Base-by-base conservation (phyloP, 352 stramenopile species). In the Albugo candida region DNA sequence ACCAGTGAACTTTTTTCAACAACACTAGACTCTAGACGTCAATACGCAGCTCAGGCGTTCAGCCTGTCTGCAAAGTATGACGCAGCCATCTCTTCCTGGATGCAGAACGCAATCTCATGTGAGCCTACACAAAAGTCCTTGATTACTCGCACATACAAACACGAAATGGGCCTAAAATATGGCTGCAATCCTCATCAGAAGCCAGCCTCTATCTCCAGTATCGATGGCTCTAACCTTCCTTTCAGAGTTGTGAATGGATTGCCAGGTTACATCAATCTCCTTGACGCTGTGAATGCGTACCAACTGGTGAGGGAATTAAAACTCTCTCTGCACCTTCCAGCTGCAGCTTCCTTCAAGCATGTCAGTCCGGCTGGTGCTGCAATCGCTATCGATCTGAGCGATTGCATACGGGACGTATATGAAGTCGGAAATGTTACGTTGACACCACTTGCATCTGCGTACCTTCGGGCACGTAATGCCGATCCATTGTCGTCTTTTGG, bases 101-200 rank as follows among this genome's bases (percentile, higher is more conserved):
- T 98, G 61, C 89, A 93, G 44, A 72, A 83, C 31, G 69, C 98
- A 66, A 62, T 98, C 17, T 10, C 24, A 31, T 31, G 24, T 31
- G 24, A 31, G 8, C 70, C 70, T 47, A 59, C 70, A 13, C 49
- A 60, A 3, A 63, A 71, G 11, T 63, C 69, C 8, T 73, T 92
- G 1, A 79, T 93, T 39, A 91, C 93, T 14, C 84, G 93, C 48
- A 76, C 97, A 21, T 99, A 99, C 80, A 83, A 95, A 65, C 84
- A 93, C 46, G 86, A 97, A 67, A 82, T 86, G 41, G 41, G 63
- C 41, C 77, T 95, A 55, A 95, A 95, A 62, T 97, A 97, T 61
- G 87, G 96, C 48, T 98, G 93, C 81, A 99, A 99, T 72, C 96
- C 96, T 39, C 95, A 99, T 61, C 96, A 99, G 74, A 97, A 97